A percentile compares a stretch with the other conserved stretches of the same genome.
Evolutionary conservation across 805 yeast genomes (phyloP).

Genomic region (Peterozyma toletana): DNA sequence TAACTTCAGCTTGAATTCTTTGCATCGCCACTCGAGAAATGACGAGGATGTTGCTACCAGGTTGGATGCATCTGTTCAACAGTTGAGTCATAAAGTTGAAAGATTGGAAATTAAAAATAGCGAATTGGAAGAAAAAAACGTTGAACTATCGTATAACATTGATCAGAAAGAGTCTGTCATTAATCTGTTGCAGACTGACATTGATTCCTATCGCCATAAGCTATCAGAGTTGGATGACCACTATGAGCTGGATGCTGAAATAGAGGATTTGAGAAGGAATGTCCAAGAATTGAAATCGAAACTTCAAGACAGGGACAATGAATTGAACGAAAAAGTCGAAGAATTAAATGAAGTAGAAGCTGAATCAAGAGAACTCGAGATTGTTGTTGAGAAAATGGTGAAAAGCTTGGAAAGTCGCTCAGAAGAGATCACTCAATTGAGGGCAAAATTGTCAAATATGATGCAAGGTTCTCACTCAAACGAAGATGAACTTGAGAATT

Average conservation of each 20-base stretch:
- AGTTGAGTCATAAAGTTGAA: conserved; percentile 6
- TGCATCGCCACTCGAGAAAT: background rate
- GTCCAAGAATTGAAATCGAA: conserved; percentile 1
- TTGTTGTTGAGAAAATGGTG: too few relatives aligned
- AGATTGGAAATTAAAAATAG: conserved; percentile 7
- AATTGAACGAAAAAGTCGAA: background rate
- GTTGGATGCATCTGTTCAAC: conserved; percentile 2
- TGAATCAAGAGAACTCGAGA: too few relatives aligned
- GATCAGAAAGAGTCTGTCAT: background rate
- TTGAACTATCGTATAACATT: background rate
- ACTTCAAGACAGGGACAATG: background rate
- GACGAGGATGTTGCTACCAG: background rate
- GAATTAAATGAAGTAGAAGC: background rate
- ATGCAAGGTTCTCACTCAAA: background rate
- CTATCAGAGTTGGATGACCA: conserved; percentile 2
- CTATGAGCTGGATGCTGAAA: conserved; percentile 12
- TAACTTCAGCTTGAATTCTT: background rate
- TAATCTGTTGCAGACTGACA: too few relatives aligned
- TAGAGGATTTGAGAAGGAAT: conserved; percentile 16
- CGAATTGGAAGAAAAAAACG: background rate
- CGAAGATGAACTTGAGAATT: background rate
- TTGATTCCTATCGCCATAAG: too few relatives aligned
- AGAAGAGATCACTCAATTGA: too few relatives aligned
- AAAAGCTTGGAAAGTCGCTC: too few relatives aligned
- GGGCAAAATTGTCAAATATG: background rate